These are phyloP conservation scores for Tetrastigma voinierianum DNA, from an alignment of 164 flowering plant species.

Conservation along the genomic window DNA sequence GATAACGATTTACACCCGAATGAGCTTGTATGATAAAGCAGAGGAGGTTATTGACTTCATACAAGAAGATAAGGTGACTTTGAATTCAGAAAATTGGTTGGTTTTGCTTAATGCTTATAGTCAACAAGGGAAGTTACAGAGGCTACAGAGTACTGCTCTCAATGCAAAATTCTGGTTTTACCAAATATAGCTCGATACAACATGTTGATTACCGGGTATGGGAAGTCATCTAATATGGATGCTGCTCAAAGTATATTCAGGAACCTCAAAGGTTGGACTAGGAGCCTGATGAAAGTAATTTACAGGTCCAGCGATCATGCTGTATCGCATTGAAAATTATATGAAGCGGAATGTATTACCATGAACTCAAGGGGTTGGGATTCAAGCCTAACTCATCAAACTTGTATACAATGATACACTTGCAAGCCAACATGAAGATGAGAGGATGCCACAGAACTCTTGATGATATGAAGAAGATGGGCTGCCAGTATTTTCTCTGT, in stretches of 20 bases:
- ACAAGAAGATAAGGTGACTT: conserved; percentile 56
- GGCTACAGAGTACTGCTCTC: conserved; percentile 44
- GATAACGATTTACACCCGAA: conserved; percentile 87
- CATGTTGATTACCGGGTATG: conserved; percentile 87
- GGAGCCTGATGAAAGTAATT: conserved; percentile 86
- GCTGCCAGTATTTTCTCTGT: conserved; percentile 84
- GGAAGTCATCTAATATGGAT: conserved; percentile 62
- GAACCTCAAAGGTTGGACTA: conserved; percentile 47
- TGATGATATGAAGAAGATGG: conserved; percentile 60
- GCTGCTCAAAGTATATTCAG: conserved; percentile 49
- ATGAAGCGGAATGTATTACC: conserved; percentile 49
- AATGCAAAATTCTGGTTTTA: conserved; percentile 62
- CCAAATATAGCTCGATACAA: conserved; percentile 81
- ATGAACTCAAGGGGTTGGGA: conserved; percentile 62
- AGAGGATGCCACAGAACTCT: conserved; percentile 61
- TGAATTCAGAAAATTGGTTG: conserved; percentile 83
- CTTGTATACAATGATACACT: conserved; percentile 70
- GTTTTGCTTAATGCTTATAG: conserved; percentile 81
- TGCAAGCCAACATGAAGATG: conserved; percentile 70
- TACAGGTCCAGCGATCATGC: conserved; percentile 87
- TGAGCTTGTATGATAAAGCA: conserved; percentile 65
- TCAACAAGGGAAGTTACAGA: conserved; percentile 93
- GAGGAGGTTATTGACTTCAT: conserved; percentile 58
- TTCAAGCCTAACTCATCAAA: conserved; percentile 73
- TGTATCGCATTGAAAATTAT: conserved; percentile 74